Evolutionary conservation across 2,329 filamentous ascomycete genomes (phyloP), one percentile per base, ranked within the genome.

Genomic region (Sporothrix pseudoabietina): DNA sequence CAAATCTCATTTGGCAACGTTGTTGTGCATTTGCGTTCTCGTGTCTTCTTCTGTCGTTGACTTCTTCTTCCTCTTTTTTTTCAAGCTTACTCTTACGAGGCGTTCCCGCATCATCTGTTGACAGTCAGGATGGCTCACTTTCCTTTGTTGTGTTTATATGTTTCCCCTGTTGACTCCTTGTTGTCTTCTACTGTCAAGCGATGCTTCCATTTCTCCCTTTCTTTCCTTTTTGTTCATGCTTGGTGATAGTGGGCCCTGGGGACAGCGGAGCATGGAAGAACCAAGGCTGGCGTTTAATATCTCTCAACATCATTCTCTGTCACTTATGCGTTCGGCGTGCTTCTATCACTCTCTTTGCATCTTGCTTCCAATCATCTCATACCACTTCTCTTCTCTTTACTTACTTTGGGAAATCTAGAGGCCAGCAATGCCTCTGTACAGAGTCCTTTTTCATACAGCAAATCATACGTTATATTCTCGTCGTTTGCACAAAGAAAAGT

Each of bases 121-220:
- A 32, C 47, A 54, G n/a, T 61, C 61, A 61, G 72, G 63, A 57
- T 72, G 72, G 54, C 14, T 32, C 41, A 7, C 32, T 19, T 22
- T 71, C 39, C 61, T 61, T 32, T 19, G 10, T 39, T n/a, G 14
- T 7, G 5, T 16, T n/a, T 44, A 1, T 39, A 55, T 54, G 1
- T 44, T 9, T 49, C 32, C 52, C 30, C 10, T 22, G 0, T n/a
- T 35, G 3, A 10, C 55, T 30, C 49, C 22, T 59, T 32, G 2
- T 1, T 44, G 6, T 26, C 41, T 4, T 54, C 12, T n/a, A 12
- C 30, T 47, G n/a, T 16, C 65, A 39, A 52, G 65, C 44, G 65
- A 35, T n/a, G 30, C 2, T 54, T 4, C 26, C 0, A 7, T 70
- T 59, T 26, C 19, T 41, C 26, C 0, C 14, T 70, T 59, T 26